phyloP scores from a whole-genome alignment of 192 early-diverging fungal species.

The Coemansia sp. region DNA sequence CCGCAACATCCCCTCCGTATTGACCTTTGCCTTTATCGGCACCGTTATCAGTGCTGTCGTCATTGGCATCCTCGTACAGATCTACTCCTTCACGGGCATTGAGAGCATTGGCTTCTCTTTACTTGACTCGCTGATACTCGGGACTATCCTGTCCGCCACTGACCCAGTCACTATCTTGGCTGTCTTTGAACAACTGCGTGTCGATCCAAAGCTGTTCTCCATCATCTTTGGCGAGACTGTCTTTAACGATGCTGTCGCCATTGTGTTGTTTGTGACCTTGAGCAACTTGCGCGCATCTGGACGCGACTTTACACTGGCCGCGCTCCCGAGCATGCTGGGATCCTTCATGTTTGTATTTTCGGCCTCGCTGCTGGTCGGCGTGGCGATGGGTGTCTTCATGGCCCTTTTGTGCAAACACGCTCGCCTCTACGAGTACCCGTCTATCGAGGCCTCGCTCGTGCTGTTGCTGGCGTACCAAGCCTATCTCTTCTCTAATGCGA shows the following conservation, averaged over 20 bases:
- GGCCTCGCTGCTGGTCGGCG: slow-evolving; percentile 81
- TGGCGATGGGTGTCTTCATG: slow-evolving; percentile 70
- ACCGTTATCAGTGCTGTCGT: slow-evolving; percentile 90
- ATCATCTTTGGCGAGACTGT: slow-evolving; percentile 96
- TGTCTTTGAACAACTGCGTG: slow-evolving; percentile 89
- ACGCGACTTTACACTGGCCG: slow-evolving; percentile 64
- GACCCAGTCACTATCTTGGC: slow-evolving; percentile 97
- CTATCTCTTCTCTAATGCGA: slow-evolving; percentile 87
- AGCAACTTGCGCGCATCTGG: slow-evolving; percentile 66
- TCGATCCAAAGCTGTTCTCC: slow-evolving; percentile 93
- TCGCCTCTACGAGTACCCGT: slow-evolving; percentile 75
- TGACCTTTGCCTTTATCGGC: slow-evolving; percentile 91
- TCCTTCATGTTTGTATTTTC: slow-evolving; percentile 83
- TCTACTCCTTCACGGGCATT: slow-evolving; percentile 68
- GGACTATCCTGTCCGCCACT: slow-evolving; percentile 91
- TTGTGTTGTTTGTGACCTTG: slow-evolving; percentile 89
- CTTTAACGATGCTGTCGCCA: slow-evolving; percentile 96
- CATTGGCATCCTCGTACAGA: slow-evolving; percentile 74
- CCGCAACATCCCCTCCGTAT: slow-evolving; percentile 83
- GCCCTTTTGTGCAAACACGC: slow-evolving; percentile 89
- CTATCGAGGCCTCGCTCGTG: slow-evolving; percentile 86
- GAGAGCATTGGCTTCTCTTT: slow-evolving; percentile 72
- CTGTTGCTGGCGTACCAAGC: slow-evolving; percentile 86
- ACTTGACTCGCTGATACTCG: slow-evolving; percentile 93
- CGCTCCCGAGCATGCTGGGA: slow-evolving; percentile 61